Percentiles rank a stretch among this genome's conserved stretches.
phyloP scores from a whole-genome alignment of 257 asterid species.

The Echium plantagineum region DNA sequence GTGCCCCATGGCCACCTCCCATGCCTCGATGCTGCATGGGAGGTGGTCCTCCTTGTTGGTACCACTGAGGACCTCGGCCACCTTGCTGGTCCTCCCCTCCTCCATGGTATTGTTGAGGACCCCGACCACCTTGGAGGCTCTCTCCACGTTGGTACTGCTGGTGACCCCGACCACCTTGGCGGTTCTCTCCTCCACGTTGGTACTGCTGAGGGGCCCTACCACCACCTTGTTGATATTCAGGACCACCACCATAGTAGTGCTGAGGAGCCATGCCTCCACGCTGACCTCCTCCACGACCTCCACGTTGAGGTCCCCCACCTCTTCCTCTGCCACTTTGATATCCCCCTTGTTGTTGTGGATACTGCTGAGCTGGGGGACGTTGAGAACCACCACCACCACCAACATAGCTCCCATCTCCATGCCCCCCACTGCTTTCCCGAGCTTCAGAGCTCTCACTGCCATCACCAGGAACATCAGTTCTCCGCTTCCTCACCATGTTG shows the following conservation, averaged over 20 bases:
- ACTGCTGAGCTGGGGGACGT: slow-evolving; percentile 38
- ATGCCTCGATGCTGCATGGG: slow-evolving; percentile 41
- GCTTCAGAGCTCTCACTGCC: slow-evolving; percentile 6
- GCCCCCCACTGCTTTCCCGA: slow-evolving; percentile 40
- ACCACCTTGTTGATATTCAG: slow-evolving; percentile 7
- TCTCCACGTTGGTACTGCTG: slow-evolving; percentile 36
- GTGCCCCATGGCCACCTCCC: slow-evolving; percentile 51
- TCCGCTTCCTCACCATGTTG: slow-evolving; percentile 67
- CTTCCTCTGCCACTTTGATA: slow-evolving; percentile 21
- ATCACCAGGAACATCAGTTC: slow-evolving; percentile 44
- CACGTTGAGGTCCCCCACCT: slow-evolving; percentile 36
- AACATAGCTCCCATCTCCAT: slow-evolving; percentile 31
- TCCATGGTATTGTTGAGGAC: slow-evolving; percentile 34
- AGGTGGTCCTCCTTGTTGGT: slow-evolving; percentile 46
- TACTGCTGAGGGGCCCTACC: slow-evolving; percentile 36
- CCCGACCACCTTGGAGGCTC: slow-evolving; percentile 37
- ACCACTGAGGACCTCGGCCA: slow-evolving; percentile 34
- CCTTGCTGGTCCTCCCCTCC: slow-evolving; percentile 35
- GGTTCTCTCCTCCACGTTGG: slow-evolving; percentile 28
- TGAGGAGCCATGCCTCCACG: slow-evolving; percentile 38
- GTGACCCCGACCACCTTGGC: slow-evolving; percentile 37
- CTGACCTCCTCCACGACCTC: slow-evolving; percentile 18
- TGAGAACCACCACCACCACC: slow-evolving; percentile 52
- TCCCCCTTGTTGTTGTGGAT: slow-evolving; percentile 29
- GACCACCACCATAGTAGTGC: slow-evolving; percentile 12